phyloP scores from a whole-genome alignment of 2,329 filamentous ascomycete species.

The Didymella glomerata region DNA sequence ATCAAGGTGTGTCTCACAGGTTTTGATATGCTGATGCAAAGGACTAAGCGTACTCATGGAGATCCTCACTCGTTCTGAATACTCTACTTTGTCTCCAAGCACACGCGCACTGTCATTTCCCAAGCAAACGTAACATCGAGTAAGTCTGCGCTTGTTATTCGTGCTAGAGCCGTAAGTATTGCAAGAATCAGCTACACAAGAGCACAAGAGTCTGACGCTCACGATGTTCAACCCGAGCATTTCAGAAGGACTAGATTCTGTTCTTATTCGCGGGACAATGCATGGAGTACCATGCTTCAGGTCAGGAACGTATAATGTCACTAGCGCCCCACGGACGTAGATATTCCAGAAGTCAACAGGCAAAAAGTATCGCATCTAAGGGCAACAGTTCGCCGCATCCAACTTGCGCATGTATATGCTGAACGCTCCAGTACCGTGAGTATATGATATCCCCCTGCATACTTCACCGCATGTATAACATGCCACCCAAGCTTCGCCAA shows the following conservation, averaged over 20 bases:
- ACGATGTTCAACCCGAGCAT: no score
- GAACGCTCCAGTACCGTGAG: no score
- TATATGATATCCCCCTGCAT: background rate
- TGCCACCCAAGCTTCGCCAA: conserved; percentile 13
- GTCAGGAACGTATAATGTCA: background rate
- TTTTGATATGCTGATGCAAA: no score
- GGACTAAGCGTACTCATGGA: no score
- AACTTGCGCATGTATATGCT: no score
- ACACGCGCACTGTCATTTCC: conserved; percentile 4
- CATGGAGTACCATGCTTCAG: conserved; percentile 6
- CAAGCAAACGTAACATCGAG: background rate
- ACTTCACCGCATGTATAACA: background rate
- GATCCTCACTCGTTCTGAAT: no score
- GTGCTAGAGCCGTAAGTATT: no score
- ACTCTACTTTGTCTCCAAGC: conserved; percentile 1
- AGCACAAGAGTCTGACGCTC: no score
- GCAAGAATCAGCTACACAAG: no score
- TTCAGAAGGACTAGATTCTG: no score
- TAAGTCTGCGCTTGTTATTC: conserved; percentile 6
- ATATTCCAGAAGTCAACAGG: conserved; percentile 10
- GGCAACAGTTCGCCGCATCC: no score
- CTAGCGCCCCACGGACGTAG: conserved; percentile 18
- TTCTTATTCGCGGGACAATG: conserved; percentile 3
- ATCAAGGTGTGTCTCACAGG: no score
- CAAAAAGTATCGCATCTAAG: background rate